A percentile compares a stretch with the other conserved stretches of the same genome.
These are phyloP conservation scores for Sugiyamaella boreocaroliniensis DNA, from an alignment of 805 yeast species.

Conservation along the genomic window DNA sequence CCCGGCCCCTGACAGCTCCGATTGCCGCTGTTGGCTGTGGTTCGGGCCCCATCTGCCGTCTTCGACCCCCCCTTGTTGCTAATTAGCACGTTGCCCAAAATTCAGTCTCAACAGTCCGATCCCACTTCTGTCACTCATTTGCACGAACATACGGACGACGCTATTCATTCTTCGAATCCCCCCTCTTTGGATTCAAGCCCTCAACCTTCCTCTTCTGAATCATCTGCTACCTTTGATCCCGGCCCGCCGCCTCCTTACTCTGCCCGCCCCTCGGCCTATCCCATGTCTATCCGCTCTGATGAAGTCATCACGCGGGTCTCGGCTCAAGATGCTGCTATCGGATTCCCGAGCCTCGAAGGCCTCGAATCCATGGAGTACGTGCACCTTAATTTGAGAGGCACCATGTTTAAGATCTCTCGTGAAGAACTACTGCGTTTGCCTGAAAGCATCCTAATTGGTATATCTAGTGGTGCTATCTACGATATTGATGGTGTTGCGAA, in stretches of 20 bases:
- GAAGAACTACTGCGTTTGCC: constrained; percentile 90
- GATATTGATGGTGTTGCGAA: constrained; percentile 64
- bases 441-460: constrained; percentile 76
- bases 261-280: constrained; percentile 18
- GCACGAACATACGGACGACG: background rate
- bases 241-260: constrained; percentile 25
- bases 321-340: constrained; percentile 1
- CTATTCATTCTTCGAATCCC: background rate
- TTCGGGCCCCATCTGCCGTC: background rate
- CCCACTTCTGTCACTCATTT: constrained; percentile 15
- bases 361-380: constrained; percentile 47
- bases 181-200: background rate
- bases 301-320: constrained; percentile 67
- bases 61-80: background rate
- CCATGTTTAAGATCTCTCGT: constrained; percentile 65
- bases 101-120: background rate
- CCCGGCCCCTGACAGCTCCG: no score
- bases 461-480: constrained; percentile 85
- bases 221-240: background rate
- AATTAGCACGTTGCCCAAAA: background rate
- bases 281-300: constrained; percentile 21
- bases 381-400: constrained; percentile 71
- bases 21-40: background rate
- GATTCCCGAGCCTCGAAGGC: constrained; percentile 2
- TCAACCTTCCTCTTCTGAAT: background rate